These are phyloP conservation scores for Ganoderma boninense DNA, from an alignment of 1,284 basidiomycete genomes.

Conservation along the genomic window DNA sequence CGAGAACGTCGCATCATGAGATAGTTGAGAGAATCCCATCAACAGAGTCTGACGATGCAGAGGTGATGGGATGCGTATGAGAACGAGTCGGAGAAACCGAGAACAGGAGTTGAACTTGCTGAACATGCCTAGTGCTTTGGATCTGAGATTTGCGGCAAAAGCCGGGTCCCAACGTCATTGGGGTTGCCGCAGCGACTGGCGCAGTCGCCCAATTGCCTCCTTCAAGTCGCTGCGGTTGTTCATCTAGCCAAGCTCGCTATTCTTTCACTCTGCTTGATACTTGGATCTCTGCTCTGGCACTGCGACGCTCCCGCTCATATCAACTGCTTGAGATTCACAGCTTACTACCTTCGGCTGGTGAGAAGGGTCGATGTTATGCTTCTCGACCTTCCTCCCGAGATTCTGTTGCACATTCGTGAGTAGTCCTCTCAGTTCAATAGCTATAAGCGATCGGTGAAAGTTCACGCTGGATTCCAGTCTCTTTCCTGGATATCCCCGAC, in stretches of 20 bases:
- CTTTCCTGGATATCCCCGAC: slow-evolving; percentile 77
- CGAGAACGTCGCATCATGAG: too few relatives aligned
- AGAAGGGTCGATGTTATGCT: slow-evolving; percentile 22
- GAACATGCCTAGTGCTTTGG: too few relatives aligned
- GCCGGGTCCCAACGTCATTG: neutral
- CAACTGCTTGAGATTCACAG: neutral
- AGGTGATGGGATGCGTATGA: neutral
- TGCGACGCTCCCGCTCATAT: neutral
- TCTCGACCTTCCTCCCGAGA: slow-evolving; percentile 56
- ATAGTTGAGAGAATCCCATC: too few relatives aligned
- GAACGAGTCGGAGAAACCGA: too few relatives aligned
- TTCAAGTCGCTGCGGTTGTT: slow-evolving; percentile 25
- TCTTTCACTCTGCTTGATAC: neutral
- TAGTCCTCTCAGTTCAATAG: neutral
- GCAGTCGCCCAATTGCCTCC: neutral
- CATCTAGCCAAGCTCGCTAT: slow-evolving; percentile 7
- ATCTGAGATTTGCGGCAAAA: neutral
- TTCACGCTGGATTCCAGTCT: slow-evolving; percentile 51
- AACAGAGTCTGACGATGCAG: too few relatives aligned
- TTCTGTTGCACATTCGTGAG: neutral
- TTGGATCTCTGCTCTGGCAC: neutral
- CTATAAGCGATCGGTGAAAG: neutral
- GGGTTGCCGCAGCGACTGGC: neutral
- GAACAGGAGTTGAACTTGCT: too few relatives aligned
- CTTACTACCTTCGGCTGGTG: neutral